A percentile compares a stretch with the other conserved stretches of the same genome.
phyloP scores from a whole-genome alignment of 768 basidiomycete species.

The Pleurotus salmoneostramineus region DNA sequence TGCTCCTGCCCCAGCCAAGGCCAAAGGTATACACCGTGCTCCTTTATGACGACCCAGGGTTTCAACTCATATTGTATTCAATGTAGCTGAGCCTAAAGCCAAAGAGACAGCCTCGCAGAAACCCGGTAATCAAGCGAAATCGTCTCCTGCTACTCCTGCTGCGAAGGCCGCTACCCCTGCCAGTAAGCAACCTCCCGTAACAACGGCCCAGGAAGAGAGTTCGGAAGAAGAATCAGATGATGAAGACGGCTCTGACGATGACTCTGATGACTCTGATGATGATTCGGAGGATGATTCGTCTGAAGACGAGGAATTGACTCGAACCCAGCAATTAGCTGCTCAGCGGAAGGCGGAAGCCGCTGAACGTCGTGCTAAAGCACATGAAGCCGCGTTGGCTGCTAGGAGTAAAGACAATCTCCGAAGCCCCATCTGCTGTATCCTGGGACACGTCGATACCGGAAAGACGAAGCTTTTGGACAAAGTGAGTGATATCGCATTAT shows the following conservation, averaged over 20 bases:
- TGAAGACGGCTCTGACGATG: slow-evolving; percentile 35
- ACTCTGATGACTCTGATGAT: slow-evolving; percentile 39
- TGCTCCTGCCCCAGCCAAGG: neutral
- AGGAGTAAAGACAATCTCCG: slow-evolving; percentile 87
- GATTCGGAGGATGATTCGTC: slow-evolving; percentile 50
- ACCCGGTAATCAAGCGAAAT: slow-evolving; percentile 15
- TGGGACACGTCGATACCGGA: slow-evolving; percentile 99
- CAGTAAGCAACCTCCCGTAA: slow-evolving; percentile 15
- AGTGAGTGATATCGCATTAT: slow-evolving; percentile 36
- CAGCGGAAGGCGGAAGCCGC: slow-evolving; percentile 84
- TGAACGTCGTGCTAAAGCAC: slow-evolving; percentile 71
- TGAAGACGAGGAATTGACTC: slow-evolving; percentile 57
- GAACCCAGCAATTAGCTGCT: slow-evolving; percentile 59
- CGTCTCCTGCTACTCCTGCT: slow-evolving; percentile 12
- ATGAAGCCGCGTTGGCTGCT: slow-evolving; percentile 82
- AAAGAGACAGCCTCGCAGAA: slow-evolving; percentile 8
- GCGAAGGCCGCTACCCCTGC: slow-evolving; percentile 22
- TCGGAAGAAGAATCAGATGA: slow-evolving; percentile 25
- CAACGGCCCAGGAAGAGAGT: slow-evolving; percentile 10
- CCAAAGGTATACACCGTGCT: slow-evolving; percentile 10
- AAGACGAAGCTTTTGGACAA: slow-evolving; percentile 98
- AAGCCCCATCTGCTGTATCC: slow-evolving; percentile 96
- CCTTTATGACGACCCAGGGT: neutral
- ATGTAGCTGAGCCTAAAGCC: neutral
- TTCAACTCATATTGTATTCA: neutral